phyloP scores from a whole-genome alignment of 352 stramenopile genomes.

The Globisporangium emineosum region DNA sequence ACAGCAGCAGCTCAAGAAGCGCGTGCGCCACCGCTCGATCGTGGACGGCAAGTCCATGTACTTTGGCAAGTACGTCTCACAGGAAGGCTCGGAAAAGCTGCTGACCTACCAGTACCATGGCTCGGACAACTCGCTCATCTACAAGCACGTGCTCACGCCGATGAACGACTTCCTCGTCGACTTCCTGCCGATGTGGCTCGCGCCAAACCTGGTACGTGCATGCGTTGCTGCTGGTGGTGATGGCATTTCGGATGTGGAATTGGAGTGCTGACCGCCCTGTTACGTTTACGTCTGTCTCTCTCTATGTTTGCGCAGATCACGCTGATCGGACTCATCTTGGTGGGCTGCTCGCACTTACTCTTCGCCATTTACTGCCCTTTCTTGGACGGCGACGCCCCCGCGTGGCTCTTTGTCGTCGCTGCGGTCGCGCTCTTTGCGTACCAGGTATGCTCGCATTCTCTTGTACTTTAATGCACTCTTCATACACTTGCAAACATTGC shows the following conservation, averaged over 20 bases:
- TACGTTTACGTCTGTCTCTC: neutral
- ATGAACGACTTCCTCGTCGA: slow-evolving; percentile 86
- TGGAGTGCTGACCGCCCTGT: neutral
- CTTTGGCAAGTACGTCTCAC: slow-evolving; percentile 86
- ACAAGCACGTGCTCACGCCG: slow-evolving; percentile 82
- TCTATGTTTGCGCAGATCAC: slow-evolving; percentile 48
- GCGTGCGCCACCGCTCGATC: slow-evolving; percentile 69
- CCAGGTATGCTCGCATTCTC: slow-evolving; percentile 23
- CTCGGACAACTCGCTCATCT: slow-evolving; percentile 83
- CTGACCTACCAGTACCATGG: slow-evolving; percentile 86
- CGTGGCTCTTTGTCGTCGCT: slow-evolving; percentile 66
- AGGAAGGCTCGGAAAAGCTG: slow-evolving; percentile 83
- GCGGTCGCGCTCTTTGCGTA: slow-evolving; percentile 68
- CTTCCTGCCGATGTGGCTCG: slow-evolving; percentile 73
- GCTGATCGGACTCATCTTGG: slow-evolving; percentile 61
- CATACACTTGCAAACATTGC: too few species aligned
- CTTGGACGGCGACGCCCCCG: slow-evolving; percentile 62
- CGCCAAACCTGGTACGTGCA: slow-evolving; percentile 62
- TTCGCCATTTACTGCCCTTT: slow-evolving; percentile 74
- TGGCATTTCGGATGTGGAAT: neutral
- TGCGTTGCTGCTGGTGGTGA: slow-evolving; percentile 2
- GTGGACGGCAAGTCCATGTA: slow-evolving; percentile 81
- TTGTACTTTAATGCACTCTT: neutral
- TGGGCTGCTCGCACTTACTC: slow-evolving; percentile 56
- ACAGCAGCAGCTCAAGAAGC: slow-evolving; percentile 45